Evolutionary conservation across 2,329 filamentous ascomycete species (phyloP).

Genomic region (Aureobasidium sp.): DNA sequence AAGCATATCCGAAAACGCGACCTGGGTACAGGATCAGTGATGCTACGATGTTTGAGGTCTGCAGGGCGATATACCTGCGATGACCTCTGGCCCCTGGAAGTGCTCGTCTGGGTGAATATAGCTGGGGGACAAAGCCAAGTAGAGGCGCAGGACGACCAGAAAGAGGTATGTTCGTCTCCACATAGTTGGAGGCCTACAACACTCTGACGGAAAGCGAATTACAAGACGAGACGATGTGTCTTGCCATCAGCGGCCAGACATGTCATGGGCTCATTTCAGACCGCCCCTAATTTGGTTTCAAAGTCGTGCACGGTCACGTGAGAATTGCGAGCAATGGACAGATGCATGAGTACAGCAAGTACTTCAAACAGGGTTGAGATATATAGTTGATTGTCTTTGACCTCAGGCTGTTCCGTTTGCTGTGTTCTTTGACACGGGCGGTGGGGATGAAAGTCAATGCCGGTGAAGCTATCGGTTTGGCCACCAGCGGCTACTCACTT

Average conservation of each 20-base stretch:
- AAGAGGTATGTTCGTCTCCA: slow-evolving; percentile 86
- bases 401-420: not conserved
- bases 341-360: not conserved
- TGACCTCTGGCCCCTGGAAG: slow-evolving; percentile 96
- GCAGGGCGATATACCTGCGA: slow-evolving; percentile 64
- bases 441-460: not conserved
- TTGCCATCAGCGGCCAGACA: not conserved
- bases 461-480: slow-evolving; percentile 4
- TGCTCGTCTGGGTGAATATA: slow-evolving; percentile 98
- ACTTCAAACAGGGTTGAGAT: not conserved
- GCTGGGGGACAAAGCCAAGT: slow-evolving; percentile 89
- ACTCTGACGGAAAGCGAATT: not conserved
- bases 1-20: slow-evolving; percentile 86
- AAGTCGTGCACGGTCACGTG: slow-evolving; percentile 13
- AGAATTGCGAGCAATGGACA: not conserved
- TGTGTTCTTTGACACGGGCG: not conserved
- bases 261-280: slow-evolving; percentile 7
- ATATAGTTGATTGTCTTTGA: not conserved
- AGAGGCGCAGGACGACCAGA: slow-evolving; percentile 78
- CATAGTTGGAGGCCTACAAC: slow-evolving; percentile 46
- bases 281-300: slow-evolving; percentile 10
- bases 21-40: slow-evolving; percentile 46
- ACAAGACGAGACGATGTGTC: not conserved
- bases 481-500: not conserved
- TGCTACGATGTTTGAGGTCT: not conserved